Percentiles rank a stretch among this genome's conserved stretches.
These are phyloP conservation scores for Rhizopus arrhizus DNA, from an alignment of 371 early-diverging fungal species.

Conservation along the genomic window DNA sequence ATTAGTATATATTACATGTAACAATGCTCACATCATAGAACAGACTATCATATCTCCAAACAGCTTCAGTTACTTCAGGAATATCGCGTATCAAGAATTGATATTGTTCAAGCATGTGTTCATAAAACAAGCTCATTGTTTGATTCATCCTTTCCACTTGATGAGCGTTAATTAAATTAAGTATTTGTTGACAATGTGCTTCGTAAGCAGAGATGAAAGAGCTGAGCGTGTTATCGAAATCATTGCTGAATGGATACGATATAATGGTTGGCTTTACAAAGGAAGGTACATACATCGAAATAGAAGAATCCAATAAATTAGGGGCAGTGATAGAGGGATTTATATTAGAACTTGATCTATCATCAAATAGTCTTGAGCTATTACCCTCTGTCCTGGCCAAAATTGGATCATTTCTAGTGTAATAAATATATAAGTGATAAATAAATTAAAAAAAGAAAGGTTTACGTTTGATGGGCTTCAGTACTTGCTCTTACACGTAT, in stretches of 20 bases:
- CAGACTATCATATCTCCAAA: constrained; percentile 60
- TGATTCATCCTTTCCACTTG: constrained; percentile 13
- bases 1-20: neutral
- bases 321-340: neutral
- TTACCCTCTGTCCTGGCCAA: neutral
- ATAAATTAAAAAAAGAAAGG: neutral
- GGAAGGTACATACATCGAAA: neutral
- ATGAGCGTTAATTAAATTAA: constrained; percentile 9
- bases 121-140: constrained; percentile 27
- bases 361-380: neutral
- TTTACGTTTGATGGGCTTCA: constrained; percentile 4
- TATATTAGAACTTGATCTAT: neutral
- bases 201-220: constrained; percentile 25
- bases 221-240: neutral
- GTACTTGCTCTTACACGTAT: constrained; percentile 28
- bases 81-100: constrained; percentile 21
- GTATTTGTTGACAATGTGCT: constrained; percentile 23
- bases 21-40: constrained; percentile 52
- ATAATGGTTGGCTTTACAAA: constrained; percentile 4
- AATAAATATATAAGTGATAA: neutral
- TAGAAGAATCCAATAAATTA: neutral
- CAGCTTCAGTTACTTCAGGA: constrained; percentile 42
- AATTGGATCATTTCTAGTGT: constrained; percentile 2
- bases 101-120: constrained; percentile 25
- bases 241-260: constrained; percentile 4